These are phyloP conservation scores for Papiliotrema fonsecae DNA, from an alignment of 1,284 basidiomycete genomes.

Conservation along the genomic window DNA sequence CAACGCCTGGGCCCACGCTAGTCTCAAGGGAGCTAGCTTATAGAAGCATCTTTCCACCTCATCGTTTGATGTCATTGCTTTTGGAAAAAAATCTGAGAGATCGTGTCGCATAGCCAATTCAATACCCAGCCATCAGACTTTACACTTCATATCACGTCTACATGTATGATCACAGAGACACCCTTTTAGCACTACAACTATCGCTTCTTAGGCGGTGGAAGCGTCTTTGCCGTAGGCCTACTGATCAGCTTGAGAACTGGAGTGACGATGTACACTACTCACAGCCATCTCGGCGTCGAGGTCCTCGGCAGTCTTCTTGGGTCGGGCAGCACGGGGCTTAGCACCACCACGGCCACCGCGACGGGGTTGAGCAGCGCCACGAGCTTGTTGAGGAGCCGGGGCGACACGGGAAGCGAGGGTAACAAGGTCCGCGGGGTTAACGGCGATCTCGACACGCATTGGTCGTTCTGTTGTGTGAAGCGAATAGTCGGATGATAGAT, in stretches of 20 bases:
- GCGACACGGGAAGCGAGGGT: constrained; percentile 58
- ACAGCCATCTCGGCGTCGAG: constrained; percentile 62
- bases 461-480: constrained; percentile 65
- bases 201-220: constrained; percentile 14
- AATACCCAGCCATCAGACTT: neutral
- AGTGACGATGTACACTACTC: no score
- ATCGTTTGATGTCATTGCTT: no score
- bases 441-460: constrained; percentile 96
- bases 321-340: constrained; percentile 44
- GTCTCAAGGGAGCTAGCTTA: constrained; percentile 20
- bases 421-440: constrained; percentile 75
- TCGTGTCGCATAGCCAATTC: neutral
- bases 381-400: constrained; percentile 50
- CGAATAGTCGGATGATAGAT: constrained; percentile 24
- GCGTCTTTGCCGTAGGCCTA: constrained; percentile 40
- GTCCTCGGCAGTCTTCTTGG: constrained; percentile 54
- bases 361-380: constrained; percentile 12
- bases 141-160: no score
- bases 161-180: no score
- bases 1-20: constrained; percentile 32
- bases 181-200: no score
- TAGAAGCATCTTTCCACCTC: neutral
- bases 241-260: no score
- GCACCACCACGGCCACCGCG: constrained; percentile 45
- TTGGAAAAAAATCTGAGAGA: neutral